These are phyloP conservation scores for Tetracladium setigerum DNA, from an alignment of 495 filamentous ascomycete species.

Conservation along the genomic window DNA sequence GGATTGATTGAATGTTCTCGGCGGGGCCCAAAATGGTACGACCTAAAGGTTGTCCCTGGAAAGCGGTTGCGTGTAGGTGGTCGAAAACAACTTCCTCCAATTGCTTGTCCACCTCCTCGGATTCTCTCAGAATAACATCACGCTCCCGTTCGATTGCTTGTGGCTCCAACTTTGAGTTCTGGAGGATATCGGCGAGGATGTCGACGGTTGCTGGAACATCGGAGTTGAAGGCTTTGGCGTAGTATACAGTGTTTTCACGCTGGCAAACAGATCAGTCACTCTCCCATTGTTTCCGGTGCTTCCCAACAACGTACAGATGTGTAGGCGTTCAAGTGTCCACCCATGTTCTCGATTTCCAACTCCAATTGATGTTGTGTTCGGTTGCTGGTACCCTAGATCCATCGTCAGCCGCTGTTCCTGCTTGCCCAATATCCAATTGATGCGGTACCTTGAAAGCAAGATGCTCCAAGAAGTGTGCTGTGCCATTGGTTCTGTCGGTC, in stretches of 20 bases:
- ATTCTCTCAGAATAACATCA: slow-evolving; percentile 96
- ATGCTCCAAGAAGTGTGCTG: slow-evolving; percentile 98
- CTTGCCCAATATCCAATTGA: slow-evolving; percentile 6
- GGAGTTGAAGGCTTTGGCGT: slow-evolving; percentile 96
- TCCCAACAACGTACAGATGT: slow-evolving; percentile 76
- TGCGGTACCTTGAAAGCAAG: slow-evolving; percentile 90
- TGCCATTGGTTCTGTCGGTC: slow-evolving; percentile 97
- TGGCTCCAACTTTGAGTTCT: slow-evolving; percentile 95
- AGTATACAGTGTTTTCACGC: slow-evolving; percentile 99
- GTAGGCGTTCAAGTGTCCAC: slow-evolving; percentile 98
- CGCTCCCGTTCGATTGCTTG: slow-evolving; percentile 92
- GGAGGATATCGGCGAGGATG: slow-evolving; percentile 97
- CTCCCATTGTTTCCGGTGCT: not conserved
- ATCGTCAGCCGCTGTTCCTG: slow-evolving; percentile 14
- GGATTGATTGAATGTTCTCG: slow-evolving; percentile 97
- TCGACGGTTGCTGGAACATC: slow-evolving; percentile 94
- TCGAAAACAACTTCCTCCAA: slow-evolving; percentile 99
- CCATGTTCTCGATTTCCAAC: slow-evolving; percentile 99
- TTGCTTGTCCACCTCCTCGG: slow-evolving; percentile 99
- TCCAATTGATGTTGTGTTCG: slow-evolving; percentile 93
- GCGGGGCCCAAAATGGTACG: slow-evolving; percentile 96
- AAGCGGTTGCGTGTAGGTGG: slow-evolving; percentile 97
- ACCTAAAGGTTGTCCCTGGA: slow-evolving; percentile 89
- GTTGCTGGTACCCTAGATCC: slow-evolving; percentile 70
- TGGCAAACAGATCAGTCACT: slow-evolving; percentile 28